phyloP scores from a whole-genome alignment of 345 rosid species.

The Lepidium didymum region DNA sequence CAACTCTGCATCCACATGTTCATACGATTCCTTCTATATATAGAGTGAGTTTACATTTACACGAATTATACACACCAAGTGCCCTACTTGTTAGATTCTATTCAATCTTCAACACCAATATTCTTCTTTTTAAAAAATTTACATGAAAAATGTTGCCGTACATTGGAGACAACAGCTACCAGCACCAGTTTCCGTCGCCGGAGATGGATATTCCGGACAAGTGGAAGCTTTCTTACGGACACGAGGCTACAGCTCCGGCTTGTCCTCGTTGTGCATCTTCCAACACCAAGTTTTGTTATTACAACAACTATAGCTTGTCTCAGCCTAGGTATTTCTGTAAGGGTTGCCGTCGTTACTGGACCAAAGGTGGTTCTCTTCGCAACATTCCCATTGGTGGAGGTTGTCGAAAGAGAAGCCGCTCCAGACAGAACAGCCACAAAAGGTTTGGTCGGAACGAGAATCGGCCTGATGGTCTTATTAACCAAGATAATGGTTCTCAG shows the following conservation, averaged over 20 bases:
- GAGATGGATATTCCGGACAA: conserved; percentile 23
- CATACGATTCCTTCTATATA: background rate
- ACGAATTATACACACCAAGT: background rate
- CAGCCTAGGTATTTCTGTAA: conserved; percentile 91
- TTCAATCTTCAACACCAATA: background rate
- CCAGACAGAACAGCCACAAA: conserved; percentile 29
- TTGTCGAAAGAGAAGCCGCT: conserved; percentile 62
- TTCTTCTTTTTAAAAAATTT: background rate
- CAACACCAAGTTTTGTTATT: conserved; percentile 87
- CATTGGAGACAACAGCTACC: conserved; percentile 17
- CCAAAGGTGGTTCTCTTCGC: conserved; percentile 80
- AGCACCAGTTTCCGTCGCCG: conserved; percentile 17
- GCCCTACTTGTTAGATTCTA: conserved; percentile 1
- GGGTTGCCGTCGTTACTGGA: conserved; percentile 81
- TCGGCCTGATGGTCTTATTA: conserved; percentile 13
- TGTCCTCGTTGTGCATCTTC: conserved; percentile 91
- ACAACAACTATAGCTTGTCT: conserved; percentile 86
- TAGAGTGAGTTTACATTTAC: background rate
- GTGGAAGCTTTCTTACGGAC: conserved; percentile 29
- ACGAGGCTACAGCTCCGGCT: conserved; percentile 49
- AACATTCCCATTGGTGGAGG: conserved; percentile 88
- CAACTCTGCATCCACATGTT: conserved; percentile 6
- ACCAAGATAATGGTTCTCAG: conserved; percentile 15
- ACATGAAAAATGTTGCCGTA: conserved; percentile 21
- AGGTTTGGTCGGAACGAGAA: conserved; percentile 22